Percentiles rank a stretch among this genome's conserved stretches.
These are phyloP conservation scores for Pythium dissotocum DNA, from an alignment of 352 stramenopile species.

Conservation along the genomic window DNA sequence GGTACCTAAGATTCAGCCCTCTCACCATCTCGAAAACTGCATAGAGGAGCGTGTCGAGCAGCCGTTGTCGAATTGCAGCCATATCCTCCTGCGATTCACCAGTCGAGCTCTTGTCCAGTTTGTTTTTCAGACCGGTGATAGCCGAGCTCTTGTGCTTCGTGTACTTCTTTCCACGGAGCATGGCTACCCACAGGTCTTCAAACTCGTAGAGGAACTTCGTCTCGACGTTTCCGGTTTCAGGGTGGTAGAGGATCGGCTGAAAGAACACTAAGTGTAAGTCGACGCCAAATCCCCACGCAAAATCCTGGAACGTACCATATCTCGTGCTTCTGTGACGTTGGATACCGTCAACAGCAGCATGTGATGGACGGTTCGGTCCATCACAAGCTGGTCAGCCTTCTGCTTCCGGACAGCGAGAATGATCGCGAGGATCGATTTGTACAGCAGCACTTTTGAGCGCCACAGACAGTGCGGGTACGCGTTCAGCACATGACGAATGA, in stretches of 20 bases:
- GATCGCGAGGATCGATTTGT: conserved; percentile 52
- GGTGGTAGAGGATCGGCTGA: conserved; percentile 67
- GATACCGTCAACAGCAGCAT: conserved; percentile 70
- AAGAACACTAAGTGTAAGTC: background rate
- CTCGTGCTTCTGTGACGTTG: conserved; percentile 48
- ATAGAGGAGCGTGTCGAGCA: conserved; percentile 62
- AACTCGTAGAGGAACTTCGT: conserved; percentile 80
- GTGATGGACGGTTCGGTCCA: conserved; percentile 59
- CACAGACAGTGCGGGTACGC: conserved; percentile 65
- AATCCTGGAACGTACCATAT: conserved; percentile 33
- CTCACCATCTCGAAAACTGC: conserved; percentile 44
- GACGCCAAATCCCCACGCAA: background rate
- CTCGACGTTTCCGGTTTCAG: conserved; percentile 67
- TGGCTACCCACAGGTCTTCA: conserved; percentile 66
- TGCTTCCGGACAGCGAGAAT: conserved; percentile 42
- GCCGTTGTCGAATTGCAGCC: conserved; percentile 28
- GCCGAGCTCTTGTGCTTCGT: conserved; percentile 25
- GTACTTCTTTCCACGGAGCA: conserved; percentile 33
- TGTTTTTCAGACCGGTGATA: background rate
- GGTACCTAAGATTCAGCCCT: conserved; percentile 70
- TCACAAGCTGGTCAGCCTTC: conserved; percentile 39
- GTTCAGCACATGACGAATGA: conserved; percentile 61
- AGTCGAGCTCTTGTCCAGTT: conserved; percentile 1
- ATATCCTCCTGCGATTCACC: background rate
- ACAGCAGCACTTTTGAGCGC: conserved; percentile 55